A percentile compares a stretch with the other conserved stretches of the same genome.
Evolutionary conservation across 306 rosid genomes (phyloP).

Genomic region (Prosopis cineraria): DNA sequence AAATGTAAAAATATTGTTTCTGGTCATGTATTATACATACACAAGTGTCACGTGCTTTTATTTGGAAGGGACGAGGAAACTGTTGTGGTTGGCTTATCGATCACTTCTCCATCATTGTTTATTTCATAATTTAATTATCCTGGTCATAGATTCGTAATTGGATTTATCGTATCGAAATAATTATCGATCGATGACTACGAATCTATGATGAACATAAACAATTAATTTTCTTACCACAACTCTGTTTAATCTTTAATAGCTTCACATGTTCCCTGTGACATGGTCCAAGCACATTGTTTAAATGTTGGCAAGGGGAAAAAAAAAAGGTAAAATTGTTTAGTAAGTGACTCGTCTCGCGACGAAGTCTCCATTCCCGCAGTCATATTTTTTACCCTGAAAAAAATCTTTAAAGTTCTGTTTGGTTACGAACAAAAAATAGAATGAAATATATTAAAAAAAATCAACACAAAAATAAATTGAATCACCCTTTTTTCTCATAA

Average conservation of each 20-base stretch:
- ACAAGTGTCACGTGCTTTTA: slow-evolving; percentile 45
- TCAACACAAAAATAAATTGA: too few relatives aligned
- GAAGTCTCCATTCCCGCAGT: too few relatives aligned
- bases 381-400: too few relatives aligned
- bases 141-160: slow-evolving; percentile 8
- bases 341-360: neutral
- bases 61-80: slow-evolving; percentile 33
- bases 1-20: neutral
- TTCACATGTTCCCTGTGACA: neutral
- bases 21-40: neutral
- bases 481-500: too few relatives aligned
- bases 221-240: neutral
- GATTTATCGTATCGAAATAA: neutral
- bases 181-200: neutral
- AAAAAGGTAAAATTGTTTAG: too few relatives aligned
- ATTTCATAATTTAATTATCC: neutral
- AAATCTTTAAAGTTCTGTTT: too few relatives aligned
- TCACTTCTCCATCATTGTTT: neutral
- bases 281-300: neutral
- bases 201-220: neutral
- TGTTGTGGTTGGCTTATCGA: neutral
- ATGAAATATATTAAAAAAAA: too few relatives aligned
- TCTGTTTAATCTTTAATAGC: neutral
- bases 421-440: too few relatives aligned
- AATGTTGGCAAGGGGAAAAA: too few relatives aligned